phyloP scores from a whole-genome alignment of 2,329 filamentous ascomycete genomes.

The Aureobasidium sp. region DNA sequence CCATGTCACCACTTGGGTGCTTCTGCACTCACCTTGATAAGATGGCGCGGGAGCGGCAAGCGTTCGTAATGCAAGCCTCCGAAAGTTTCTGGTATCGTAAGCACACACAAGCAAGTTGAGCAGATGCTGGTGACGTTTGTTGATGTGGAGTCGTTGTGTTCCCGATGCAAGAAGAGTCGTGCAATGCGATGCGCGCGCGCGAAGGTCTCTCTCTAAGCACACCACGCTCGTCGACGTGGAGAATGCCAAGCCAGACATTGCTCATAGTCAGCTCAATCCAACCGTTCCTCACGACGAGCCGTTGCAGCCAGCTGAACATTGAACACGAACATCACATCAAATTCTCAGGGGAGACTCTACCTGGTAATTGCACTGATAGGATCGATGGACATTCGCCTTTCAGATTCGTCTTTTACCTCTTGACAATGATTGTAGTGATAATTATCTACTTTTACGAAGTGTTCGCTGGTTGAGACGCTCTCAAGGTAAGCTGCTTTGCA shows the following conservation, averaged over 20 bases:
- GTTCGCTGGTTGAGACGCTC: background rate
- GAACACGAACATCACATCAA: background rate
- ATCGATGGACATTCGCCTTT: no score
- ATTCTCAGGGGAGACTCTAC: no score
- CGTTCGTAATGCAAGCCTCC: conserved; percentile 8
- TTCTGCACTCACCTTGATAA: conserved; percentile 16
- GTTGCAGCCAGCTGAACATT: background rate
- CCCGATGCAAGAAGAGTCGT: background rate
- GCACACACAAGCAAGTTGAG: background rate
- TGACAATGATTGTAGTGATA: background rate
- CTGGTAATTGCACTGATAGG: no score
- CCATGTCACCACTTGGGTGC: conserved; percentile 11
- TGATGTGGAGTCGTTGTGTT: conserved; percentile 14
- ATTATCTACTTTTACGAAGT: background rate
- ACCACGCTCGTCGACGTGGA: background rate
- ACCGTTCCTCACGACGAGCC: conserved; percentile 4
- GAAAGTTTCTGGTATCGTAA: background rate
- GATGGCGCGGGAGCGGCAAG: background rate
- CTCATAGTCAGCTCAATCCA: background rate
- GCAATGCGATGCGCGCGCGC: conserved; percentile 12
- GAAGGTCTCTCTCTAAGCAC: background rate
- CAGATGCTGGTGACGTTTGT: conserved; percentile 4
- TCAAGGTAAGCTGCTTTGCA: background rate
- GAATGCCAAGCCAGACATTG: background rate
- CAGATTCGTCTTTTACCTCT: no score